phyloP scores from a whole-genome alignment of 176 grass and related monocot species.

The Thinopyrum elongatum region DNA sequence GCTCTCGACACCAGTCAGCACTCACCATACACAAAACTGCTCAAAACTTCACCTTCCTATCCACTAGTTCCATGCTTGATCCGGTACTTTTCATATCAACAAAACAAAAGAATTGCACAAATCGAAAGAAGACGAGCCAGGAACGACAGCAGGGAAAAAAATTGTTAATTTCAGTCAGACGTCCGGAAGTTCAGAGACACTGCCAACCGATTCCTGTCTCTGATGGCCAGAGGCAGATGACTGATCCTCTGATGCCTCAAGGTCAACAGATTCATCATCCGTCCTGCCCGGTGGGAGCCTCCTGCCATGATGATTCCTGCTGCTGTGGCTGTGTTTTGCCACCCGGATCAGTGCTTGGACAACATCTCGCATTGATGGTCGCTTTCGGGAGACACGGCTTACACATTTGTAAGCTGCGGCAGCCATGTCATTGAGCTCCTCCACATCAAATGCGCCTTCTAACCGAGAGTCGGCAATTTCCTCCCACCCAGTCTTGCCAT shows the following conservation, averaged over 20 bases:
- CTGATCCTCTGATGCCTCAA: slow-evolving; percentile 57
- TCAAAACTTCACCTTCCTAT: slow-evolving; percentile 44
- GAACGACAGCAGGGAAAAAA: not conserved
- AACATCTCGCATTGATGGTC: slow-evolving; percentile 73
- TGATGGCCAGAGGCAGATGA: slow-evolving; percentile 55
- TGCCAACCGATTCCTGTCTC: slow-evolving; percentile 71
- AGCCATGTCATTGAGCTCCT: slow-evolving; percentile 80
- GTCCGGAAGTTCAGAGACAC: slow-evolving; percentile 62
- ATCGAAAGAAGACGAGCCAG: not conserved
- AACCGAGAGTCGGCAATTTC: slow-evolving; percentile 74
- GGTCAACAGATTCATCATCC: slow-evolving; percentile 53
- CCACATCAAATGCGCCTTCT: slow-evolving; percentile 62
- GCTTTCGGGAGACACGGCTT: slow-evolving; percentile 60
- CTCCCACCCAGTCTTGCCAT: slow-evolving; percentile 80
- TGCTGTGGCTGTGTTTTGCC: slow-evolving; percentile 44
- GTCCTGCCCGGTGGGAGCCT: not conserved
- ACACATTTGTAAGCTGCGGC: slow-evolving; percentile 76
- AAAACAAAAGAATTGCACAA: slow-evolving; percentile 40
- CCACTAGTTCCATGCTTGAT: slow-evolving; percentile 13
- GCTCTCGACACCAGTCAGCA: slow-evolving; percentile 20
- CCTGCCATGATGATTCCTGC: slow-evolving; percentile 44
- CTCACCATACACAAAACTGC: slow-evolving; percentile 16
- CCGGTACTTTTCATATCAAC: slow-evolving; percentile 32
- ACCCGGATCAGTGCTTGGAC: slow-evolving; percentile 66
- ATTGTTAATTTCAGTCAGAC: slow-evolving; percentile 39